Conservation (phyloP, 805 yeast species). For the Kodamaea jinghongensis region DNA sequence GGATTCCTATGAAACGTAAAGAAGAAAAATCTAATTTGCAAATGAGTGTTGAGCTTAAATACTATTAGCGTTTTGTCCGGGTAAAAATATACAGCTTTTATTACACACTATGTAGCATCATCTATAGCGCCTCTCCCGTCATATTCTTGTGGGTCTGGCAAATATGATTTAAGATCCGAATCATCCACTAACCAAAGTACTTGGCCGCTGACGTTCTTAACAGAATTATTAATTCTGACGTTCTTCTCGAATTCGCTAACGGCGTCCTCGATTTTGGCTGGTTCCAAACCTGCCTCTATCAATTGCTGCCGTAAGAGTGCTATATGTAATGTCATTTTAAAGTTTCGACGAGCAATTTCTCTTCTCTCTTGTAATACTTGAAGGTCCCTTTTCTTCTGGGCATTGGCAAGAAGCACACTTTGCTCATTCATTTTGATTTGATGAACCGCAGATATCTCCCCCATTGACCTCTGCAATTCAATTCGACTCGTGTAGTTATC, state of each 20-base stretch:
- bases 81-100: conserved; percentile 2
- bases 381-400: conserved; percentile 50
- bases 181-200: conserved; percentile 57
- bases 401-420: conserved; percentile 49
- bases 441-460: conserved; percentile 37
- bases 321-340: conserved; percentile 63
- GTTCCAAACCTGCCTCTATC: conserved; percentile 54
- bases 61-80: conserved; percentile 3
- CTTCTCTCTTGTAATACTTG: conserved; percentile 53
- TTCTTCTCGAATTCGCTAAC: conserved; percentile 53
- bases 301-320: conserved; percentile 64
- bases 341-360: conserved; percentile 45
- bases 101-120: not conserved
- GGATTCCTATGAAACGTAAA: conserved; percentile 69
- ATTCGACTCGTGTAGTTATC: conserved; percentile 48
- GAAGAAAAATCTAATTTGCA: conserved; percentile 18
- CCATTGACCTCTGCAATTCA: conserved; percentile 33
- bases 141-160: conserved; percentile 64
- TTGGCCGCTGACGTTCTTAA: conserved; percentile 54
- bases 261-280: conserved; percentile 53
- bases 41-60: not conserved
- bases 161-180: conserved; percentile 41
- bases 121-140: conserved; percentile 30
- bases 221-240: conserved; percentile 56
- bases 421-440: conserved; percentile 38